Conservation (phyloP, 2,329 filamentous ascomycete species). For the Pseudogymnoascus verrucosus region DNA sequence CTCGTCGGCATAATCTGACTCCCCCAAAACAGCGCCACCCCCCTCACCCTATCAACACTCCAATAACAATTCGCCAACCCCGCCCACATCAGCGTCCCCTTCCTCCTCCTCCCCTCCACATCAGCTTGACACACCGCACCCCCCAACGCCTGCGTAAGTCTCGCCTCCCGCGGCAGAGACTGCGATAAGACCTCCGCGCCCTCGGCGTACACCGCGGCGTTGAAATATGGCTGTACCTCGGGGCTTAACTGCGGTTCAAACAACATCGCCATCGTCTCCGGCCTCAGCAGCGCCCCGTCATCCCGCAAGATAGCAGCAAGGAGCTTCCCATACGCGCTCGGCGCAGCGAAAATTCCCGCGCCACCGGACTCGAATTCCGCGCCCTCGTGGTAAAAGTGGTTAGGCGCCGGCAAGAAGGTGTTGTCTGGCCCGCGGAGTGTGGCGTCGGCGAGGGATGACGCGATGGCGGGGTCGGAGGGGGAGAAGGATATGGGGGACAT, state of each 20-base stretch:
- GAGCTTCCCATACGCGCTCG: constrained; percentile 11
- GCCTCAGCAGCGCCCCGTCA: constrained; percentile 11
- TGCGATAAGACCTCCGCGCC: not conserved
- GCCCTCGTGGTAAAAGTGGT: not conserved
- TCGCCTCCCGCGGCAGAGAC: not conserved
- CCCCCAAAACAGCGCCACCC: constrained; percentile 10
- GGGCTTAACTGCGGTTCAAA: constrained; percentile 13
- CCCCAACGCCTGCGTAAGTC: constrained; percentile 1
- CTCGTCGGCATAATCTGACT: constrained; percentile 11
- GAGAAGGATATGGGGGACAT: constrained; percentile 15
- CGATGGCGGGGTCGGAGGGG: constrained; percentile 2
- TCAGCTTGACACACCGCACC: constrained; percentile 9
- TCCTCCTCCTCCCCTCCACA: constrained; percentile 2
- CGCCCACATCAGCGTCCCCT: constrained; percentile 10
- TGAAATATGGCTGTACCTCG: not conserved
- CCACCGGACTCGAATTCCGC: constrained; percentile 12
- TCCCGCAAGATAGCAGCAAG: constrained; percentile 11
- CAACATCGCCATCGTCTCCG: constrained; percentile 11
- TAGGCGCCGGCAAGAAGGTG: not conserved
- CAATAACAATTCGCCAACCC: constrained; percentile 11
- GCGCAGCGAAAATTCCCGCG: constrained; percentile 1
- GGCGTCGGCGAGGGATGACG: not conserved
- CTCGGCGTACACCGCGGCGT: not conserved
- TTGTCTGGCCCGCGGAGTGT: not conserved
- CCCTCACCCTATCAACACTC: constrained; percentile 1